These are phyloP conservation scores for Murraya paniculata DNA, from an alignment of 345 rosid species.

Conservation along the genomic window DNA sequence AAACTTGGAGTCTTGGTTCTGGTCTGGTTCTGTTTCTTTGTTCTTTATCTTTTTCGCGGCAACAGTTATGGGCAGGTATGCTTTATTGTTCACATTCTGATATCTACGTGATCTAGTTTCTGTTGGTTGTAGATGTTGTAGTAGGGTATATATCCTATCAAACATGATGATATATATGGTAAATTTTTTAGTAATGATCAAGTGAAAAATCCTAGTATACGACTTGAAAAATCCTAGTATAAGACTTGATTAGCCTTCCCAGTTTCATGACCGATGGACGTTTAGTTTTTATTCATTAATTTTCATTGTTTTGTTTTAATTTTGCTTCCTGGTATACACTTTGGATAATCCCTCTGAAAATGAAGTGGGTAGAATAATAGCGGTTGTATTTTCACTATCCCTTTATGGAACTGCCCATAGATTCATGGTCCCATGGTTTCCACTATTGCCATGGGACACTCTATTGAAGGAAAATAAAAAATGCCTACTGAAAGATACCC, in stretches of 20 bases:
- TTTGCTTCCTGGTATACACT: background rate
- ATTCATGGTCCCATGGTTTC: conserved; percentile 15
- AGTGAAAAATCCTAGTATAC: background rate
- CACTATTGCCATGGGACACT: background rate
- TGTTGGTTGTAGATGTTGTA: background rate
- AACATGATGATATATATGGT: background rate
- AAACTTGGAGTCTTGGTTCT: conserved; percentile 58
- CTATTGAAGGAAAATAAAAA: background rate
- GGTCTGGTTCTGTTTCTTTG: conserved; percentile 75
- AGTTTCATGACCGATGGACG: background rate
- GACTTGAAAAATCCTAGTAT: background rate
- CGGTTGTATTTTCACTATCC: background rate
- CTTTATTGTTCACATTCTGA: background rate
- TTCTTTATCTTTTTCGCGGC: conserved; percentile 67
- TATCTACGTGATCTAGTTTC: background rate
- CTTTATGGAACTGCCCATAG: background rate
- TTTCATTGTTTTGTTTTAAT: background rate
- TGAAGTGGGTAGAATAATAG: background rate
- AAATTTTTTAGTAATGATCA: background rate
- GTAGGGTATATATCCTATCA: background rate
- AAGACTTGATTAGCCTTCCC: background rate
- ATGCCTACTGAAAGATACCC: background rate
- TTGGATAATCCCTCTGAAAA: background rate
- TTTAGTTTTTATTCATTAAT: background rate
- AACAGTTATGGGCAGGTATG: conserved; percentile 61